Evolutionary conservation across 2,329 filamentous ascomycete species (phyloP).

Genomic region (Dactylellina haptotyla): DNA sequence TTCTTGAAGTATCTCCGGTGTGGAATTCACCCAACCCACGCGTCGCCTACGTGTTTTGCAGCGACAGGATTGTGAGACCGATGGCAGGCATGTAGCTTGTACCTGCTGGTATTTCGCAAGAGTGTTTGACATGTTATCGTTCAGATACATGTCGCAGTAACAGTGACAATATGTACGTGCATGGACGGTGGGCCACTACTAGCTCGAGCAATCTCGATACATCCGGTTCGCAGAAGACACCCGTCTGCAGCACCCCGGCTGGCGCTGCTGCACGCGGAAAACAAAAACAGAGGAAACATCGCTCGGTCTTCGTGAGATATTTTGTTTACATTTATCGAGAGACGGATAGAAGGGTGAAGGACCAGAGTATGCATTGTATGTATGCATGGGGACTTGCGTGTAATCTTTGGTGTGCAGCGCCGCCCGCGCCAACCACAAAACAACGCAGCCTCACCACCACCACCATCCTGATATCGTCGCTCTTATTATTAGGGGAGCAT

Average conservation of each 20-base stretch:
- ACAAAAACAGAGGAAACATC: slow-evolving; percentile 11
- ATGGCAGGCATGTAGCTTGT: slow-evolving; percentile 13
- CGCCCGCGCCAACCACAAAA: too few relatives aligned
- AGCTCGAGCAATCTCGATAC: neutral
- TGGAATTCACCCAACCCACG: slow-evolving; percentile 29
- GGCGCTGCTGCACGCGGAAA: slow-evolving; percentile 12
- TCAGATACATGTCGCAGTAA: too few relatives aligned
- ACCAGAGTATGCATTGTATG: neutral
- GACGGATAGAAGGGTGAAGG: neutral
- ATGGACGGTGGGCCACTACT: too few relatives aligned
- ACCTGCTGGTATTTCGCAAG: neutral
- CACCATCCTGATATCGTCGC: neutral
- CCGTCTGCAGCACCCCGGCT: slow-evolving; percentile 14
- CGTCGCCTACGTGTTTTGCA: slow-evolving; percentile 53
- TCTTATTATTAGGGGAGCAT: too few relatives aligned
- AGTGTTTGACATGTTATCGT: neutral
- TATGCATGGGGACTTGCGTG: neutral
- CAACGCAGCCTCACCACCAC: slow-evolving; percentile 1
- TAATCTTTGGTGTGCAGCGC: too few relatives aligned
- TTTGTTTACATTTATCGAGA: slow-evolving; percentile 16
- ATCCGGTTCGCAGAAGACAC: neutral
- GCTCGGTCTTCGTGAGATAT: neutral
- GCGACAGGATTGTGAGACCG: slow-evolving; percentile 39
- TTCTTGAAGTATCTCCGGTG: slow-evolving; percentile 48
- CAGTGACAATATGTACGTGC: too few relatives aligned